Conservation (phyloP, 2,329 filamentous ascomycete genomes). For the Colletotrichum cereale region DNA sequence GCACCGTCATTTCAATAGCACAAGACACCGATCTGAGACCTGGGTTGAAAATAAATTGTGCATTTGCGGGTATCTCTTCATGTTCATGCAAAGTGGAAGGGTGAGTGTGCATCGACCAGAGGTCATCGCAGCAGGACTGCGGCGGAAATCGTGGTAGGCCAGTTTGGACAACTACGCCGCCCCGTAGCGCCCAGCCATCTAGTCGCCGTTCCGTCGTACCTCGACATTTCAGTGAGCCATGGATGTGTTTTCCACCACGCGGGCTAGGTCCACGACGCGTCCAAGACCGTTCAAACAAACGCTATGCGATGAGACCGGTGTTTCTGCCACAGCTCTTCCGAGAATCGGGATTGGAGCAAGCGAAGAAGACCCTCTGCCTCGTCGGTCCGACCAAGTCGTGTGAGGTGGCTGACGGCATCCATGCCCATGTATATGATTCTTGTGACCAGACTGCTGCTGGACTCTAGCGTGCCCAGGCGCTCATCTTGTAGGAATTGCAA, state of each 20-base stretch:
- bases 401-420: conserved; percentile 60
- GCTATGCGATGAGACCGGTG: not conserved
- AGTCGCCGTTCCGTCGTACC: not conserved
- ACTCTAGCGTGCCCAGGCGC: conserved; percentile 21
- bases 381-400: conserved; percentile 53
- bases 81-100: not conserved
- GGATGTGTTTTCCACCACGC: too few relatives aligned
- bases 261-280: too few relatives aligned
- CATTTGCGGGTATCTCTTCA: conserved; percentile 22
- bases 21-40: not conserved
- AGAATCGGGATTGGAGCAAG: conserved; percentile 53
- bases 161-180: not conserved
- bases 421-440: conserved; percentile 43
- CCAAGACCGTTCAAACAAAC: not conserved
- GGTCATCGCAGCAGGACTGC: not conserved
- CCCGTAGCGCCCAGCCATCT: not conserved
- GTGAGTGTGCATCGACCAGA: not conserved
- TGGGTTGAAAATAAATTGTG: not conserved
- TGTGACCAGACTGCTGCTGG: not conserved
- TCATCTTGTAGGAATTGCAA: conserved; percentile 57
- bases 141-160: not conserved
- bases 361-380: conserved; percentile 57
- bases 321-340: conserved; percentile 39
- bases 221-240: not conserved
- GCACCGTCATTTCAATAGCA: not conserved